phyloP scores from a whole-genome alignment of 352 stramenopile genomes.

The Globisporangium barbulae region DNA sequence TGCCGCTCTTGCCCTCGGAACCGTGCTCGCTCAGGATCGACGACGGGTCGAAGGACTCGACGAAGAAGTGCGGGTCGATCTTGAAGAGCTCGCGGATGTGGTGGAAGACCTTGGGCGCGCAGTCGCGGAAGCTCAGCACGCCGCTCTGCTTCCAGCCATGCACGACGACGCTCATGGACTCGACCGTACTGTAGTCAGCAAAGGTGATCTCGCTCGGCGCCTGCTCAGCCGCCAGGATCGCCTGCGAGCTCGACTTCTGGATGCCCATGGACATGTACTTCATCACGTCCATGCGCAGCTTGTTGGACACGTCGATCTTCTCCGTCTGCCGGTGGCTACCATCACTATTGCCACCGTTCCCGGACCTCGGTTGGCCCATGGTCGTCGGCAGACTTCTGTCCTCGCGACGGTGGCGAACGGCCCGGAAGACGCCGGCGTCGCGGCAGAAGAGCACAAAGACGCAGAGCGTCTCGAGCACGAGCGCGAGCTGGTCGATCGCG shows the following conservation, averaged over 20 bases:
- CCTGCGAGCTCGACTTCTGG: slow-evolving; percentile 63
- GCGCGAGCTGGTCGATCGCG: slow-evolving; percentile 64
- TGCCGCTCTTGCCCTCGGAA: slow-evolving; percentile 81
- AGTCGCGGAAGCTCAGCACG: slow-evolving; percentile 71
- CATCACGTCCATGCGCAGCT: slow-evolving; percentile 83
- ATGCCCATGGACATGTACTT: slow-evolving; percentile 86
- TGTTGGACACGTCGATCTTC: slow-evolving; percentile 72
- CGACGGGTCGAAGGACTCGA: slow-evolving; percentile 71
- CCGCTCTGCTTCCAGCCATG: slow-evolving; percentile 51
- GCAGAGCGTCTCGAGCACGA: slow-evolving; percentile 63
- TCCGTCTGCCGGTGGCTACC: slow-evolving; percentile 18
- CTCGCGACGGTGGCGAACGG: slow-evolving; percentile 23
- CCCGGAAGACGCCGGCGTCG: slow-evolving; percentile 60
- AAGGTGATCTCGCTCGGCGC: slow-evolving; percentile 36
- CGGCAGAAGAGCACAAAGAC: slow-evolving; percentile 77
- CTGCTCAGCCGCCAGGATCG: slow-evolving; percentile 31
- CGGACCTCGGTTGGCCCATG: slow-evolving; percentile 21
- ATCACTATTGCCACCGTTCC: neutral
- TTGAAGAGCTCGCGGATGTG: slow-evolving; percentile 72
- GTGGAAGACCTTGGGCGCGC: slow-evolving; percentile 75
- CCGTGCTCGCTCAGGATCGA: slow-evolving; percentile 76
- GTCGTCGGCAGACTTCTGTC: slow-evolving; percentile 13
- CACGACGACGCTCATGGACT: slow-evolving; percentile 70
- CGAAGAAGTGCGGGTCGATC: slow-evolving; percentile 63
- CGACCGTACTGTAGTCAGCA: slow-evolving; percentile 67